Percentiles rank a stretch among this genome's conserved stretches.
phyloP scores from a whole-genome alignment of 1,284 basidiomycete genomes.

The Marasmius fiardii region DNA sequence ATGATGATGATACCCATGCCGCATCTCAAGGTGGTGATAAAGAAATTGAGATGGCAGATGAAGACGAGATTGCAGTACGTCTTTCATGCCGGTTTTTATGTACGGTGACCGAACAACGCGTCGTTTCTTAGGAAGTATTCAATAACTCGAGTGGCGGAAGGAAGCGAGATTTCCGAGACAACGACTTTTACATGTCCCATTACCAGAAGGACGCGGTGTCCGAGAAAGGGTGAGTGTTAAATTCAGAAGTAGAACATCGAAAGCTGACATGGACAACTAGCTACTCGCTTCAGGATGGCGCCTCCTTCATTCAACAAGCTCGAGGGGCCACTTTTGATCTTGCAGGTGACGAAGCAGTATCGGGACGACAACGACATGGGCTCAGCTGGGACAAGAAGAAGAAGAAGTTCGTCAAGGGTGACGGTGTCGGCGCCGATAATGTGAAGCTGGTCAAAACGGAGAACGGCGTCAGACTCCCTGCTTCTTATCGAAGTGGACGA shows the following conservation, averaged over 20 bases:
- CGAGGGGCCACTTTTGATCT: conserved; percentile 82
- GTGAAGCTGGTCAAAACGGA: conserved; percentile 94
- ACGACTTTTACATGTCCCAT: conserved; percentile 90
- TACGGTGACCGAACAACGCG: background rate
- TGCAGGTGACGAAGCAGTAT: conserved; percentile 72
- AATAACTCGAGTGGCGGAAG: conserved; percentile 46
- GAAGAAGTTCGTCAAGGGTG: conserved; percentile 90
- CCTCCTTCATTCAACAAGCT: conserved; percentile 86
- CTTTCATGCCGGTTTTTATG: conserved; percentile 3
- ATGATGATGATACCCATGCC: conserved; percentile 30
- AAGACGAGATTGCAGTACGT: conserved; percentile 71
- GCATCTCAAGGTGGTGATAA: conserved; percentile 26
- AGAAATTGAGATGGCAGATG: conserved; percentile 68
- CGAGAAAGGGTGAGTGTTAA: conserved; percentile 76
- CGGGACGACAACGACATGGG: conserved; percentile 64
- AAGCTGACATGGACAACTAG: conserved; percentile 34
- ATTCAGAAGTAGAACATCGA: background rate
- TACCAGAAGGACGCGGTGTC: conserved; percentile 82
- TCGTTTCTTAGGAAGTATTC: conserved; percentile 64
- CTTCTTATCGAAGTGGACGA: conserved; percentile 88
- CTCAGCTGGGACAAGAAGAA: conserved; percentile 94
- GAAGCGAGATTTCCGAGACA: conserved; percentile 68
- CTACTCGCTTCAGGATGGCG: conserved; percentile 84
- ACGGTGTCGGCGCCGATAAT: conserved; percentile 87
- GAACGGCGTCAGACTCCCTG: conserved; percentile 90